Percentiles rank a stretch among this genome's conserved stretches.
Conservation (phyloP, 192 early-diverging fungal species). For the Allomyces macrogynus region DNA sequence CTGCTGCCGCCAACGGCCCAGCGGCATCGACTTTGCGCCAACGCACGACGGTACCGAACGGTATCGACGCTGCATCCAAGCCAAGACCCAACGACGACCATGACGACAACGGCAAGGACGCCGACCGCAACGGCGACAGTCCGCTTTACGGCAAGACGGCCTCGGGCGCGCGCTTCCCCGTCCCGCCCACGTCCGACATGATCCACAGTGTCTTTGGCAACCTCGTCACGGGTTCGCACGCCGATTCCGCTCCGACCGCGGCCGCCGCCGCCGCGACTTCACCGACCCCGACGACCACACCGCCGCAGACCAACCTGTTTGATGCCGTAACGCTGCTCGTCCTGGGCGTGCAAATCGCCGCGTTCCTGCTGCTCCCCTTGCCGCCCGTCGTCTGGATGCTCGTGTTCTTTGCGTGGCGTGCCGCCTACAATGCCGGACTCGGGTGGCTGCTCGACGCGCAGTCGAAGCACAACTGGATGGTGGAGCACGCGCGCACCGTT, state of each 20-base stretch:
- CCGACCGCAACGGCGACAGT: too few species aligned
- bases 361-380: conserved; percentile 42
- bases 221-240: background rate
- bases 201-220: background rate
- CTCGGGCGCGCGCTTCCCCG: background rate
- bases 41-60: too few species aligned
- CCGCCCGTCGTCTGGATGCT: conserved; percentile 40
- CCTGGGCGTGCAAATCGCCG: conserved; percentile 38
- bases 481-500: conserved; percentile 45
- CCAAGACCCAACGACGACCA: background rate
- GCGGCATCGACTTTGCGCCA: too few species aligned
- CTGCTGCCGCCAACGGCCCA: too few species aligned
- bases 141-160: background rate
- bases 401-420: conserved; percentile 70
- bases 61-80: background rate
- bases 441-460: conserved; percentile 64
- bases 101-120: background rate
- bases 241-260: background rate
- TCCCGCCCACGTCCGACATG: background rate
- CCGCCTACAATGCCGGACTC: conserved; percentile 67
- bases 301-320: conserved; percentile 22
- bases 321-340: conserved; percentile 43
- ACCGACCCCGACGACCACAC: too few species aligned
- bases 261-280: background rate
- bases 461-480: conserved; percentile 49